Evolutionary conservation across 78 protist species (phyloP).

Genomic region (Chrysochromulina parva): DNA sequence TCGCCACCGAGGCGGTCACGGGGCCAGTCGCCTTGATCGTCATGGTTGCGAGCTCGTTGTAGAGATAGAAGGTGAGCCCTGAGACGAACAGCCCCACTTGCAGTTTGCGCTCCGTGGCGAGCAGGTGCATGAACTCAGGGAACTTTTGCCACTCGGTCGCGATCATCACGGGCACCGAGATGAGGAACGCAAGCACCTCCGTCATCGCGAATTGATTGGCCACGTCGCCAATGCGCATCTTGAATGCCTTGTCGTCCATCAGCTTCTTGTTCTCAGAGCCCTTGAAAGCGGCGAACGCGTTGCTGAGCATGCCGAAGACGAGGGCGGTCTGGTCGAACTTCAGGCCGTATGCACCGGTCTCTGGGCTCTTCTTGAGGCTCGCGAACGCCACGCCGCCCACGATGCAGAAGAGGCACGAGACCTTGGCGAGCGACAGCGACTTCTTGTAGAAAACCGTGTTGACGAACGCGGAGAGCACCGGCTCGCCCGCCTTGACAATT

Average conservation of each 20-base stretch:
- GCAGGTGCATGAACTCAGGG: not conserved
- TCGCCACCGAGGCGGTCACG: conserved; percentile 5
- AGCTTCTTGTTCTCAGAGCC: conserved; percentile 10
- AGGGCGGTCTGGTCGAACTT: not conserved
- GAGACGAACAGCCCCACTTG: not conserved
- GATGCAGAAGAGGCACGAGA: not conserved
- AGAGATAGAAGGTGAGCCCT: not conserved
- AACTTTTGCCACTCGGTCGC: not conserved
- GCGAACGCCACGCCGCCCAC: not conserved
- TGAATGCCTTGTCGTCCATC: not conserved
- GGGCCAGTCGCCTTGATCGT: not conserved
- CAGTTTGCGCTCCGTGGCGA: not conserved
- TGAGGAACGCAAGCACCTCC: not conserved
- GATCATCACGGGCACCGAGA: conserved; percentile 7
- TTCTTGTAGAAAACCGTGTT: not conserved
- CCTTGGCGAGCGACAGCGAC: not conserved
- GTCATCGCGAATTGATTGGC: conserved; percentile 12
- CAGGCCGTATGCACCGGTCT: not conserved
- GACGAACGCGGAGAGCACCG: conserved; percentile 24
- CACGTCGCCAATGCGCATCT: not conserved
- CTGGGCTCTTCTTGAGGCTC: not conserved
- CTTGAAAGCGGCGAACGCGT: conserved; percentile 15
- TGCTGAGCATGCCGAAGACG: not conserved
- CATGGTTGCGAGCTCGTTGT: conserved; percentile 23
- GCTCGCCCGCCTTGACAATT: conserved; percentile 55